A percentile compares a stretch with the other conserved stretches of the same genome.
These are phyloP conservation scores for Ilex paraguariensis DNA, from an alignment of 305 asterid genomes.

Conservation along the genomic window DNA sequence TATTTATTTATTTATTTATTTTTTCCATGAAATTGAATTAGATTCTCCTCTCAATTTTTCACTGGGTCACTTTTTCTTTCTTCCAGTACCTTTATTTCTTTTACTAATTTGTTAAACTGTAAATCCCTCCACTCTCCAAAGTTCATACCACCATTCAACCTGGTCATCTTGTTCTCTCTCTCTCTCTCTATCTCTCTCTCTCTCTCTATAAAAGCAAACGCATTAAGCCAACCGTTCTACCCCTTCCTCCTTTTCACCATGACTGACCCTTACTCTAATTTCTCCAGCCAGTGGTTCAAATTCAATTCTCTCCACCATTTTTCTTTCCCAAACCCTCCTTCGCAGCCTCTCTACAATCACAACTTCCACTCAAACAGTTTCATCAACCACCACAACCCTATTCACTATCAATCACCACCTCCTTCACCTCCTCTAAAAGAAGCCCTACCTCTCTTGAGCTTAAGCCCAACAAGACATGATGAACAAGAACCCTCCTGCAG, in stretches of 20 bases:
- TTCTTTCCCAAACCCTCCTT: slow-evolving; percentile 25
- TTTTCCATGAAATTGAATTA: no score
- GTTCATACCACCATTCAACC: neutral
- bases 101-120: no score
- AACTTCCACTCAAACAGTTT: slow-evolving; percentile 6
- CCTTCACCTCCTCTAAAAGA: slow-evolving; percentile 70
- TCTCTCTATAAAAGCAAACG: slow-evolving; percentile 18
- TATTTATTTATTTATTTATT: no score
- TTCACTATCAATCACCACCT: slow-evolving; percentile 30
- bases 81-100: no score
- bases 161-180: slow-evolving; percentile 12
- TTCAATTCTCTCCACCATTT: slow-evolving; percentile 36
- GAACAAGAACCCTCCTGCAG: slow-evolving; percentile 22
- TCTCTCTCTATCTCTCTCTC: slow-evolving; percentile 36
- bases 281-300: slow-evolving; percentile 54
- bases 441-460: slow-evolving; percentile 76
- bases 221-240: slow-evolving; percentile 23
- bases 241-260: slow-evolving; percentile 41
- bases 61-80: no score
- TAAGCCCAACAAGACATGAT: slow-evolving; percentile 37
- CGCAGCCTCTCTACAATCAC: slow-evolving; percentile 13
- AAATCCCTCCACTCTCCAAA: no score
- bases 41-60: no score
- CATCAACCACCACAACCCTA: slow-evolving; percentile 2
- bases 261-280: slow-evolving; percentile 72